A percentile compares a stretch with the other conserved stretches of the same genome.
Evolutionary conservation across 2,329 filamentous ascomycete species (phyloP).

Genomic region (Xylariaceae sp.): DNA sequence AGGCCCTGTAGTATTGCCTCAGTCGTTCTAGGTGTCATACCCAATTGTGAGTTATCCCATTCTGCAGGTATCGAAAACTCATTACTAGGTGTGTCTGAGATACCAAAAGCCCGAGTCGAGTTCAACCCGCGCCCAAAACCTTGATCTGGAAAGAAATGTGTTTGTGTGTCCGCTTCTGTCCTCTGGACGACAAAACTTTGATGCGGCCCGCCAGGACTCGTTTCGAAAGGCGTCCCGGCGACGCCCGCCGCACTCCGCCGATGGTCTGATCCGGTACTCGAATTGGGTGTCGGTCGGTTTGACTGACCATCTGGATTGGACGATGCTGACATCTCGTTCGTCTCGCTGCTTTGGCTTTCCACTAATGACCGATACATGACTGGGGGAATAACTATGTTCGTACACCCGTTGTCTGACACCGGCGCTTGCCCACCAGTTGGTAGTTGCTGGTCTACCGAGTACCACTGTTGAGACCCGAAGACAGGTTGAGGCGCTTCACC

Average conservation of each 20-base stretch:
- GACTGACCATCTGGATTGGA: constrained; percentile 49
- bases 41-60: constrained; percentile 45
- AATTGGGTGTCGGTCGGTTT: constrained; percentile 59
- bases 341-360: constrained; percentile 41
- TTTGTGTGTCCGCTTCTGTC: constrained; percentile 36
- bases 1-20: constrained; percentile 57
- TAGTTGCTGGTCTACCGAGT: constrained; percentile 39
- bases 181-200: constrained; percentile 38
- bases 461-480: constrained; percentile 32
- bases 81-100: constrained; percentile 37
- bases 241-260: constrained; percentile 26
- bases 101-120: constrained; percentile 34
- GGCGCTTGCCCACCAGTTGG: constrained; percentile 28
- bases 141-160: constrained; percentile 40
- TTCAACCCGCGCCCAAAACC: constrained; percentile 38
- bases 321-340: constrained; percentile 48
- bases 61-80: constrained; percentile 43
- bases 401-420: constrained; percentile 16
- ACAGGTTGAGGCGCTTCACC: not conserved
- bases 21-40: constrained; percentile 51
- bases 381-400: constrained; percentile 8
- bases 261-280: constrained; percentile 49
- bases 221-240: constrained; percentile 47
- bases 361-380: constrained; percentile 35
- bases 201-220: constrained; percentile 49